These are phyloP conservation scores for Postia placenta DNA, from an alignment of 768 basidiomycete genomes.

Conservation along the genomic window DNA sequence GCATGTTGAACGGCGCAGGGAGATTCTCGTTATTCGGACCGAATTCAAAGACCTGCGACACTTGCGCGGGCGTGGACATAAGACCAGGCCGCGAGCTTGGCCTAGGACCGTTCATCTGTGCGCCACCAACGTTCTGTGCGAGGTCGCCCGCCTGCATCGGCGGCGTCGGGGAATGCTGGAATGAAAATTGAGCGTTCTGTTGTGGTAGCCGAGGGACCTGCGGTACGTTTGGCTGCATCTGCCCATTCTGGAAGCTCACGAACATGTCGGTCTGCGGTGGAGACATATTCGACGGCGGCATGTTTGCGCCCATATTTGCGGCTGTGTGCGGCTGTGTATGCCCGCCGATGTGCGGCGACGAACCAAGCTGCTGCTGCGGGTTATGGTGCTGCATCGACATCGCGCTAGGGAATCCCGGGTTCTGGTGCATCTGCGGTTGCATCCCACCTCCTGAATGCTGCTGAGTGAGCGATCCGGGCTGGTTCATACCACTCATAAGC, in stretches of 20 bases:
- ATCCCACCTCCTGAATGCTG: constrained; percentile 29
- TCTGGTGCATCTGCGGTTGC: constrained; percentile 18
- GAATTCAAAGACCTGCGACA: constrained; percentile 50
- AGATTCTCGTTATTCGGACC: constrained; percentile 8
- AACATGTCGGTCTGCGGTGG: constrained; percentile 44
- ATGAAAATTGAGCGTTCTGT: constrained; percentile 28
- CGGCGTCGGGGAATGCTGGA: constrained; percentile 33
- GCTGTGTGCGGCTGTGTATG: constrained; percentile 35
- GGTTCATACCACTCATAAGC: constrained; percentile 40
- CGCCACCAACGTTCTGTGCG: constrained; percentile 21
- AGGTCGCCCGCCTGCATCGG: constrained; percentile 42
- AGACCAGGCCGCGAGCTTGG: constrained; percentile 38
- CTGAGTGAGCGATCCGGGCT: constrained; percentile 23
- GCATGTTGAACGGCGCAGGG: constrained; percentile 4
- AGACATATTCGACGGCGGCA: constrained; percentile 30
- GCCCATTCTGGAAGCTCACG: constrained; percentile 35
- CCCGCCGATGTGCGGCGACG: constrained; percentile 37
- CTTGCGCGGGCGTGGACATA: constrained; percentile 57
- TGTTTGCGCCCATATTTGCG: constrained; percentile 20
- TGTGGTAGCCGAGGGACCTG: constrained; percentile 3
- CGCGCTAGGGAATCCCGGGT: constrained; percentile 33
- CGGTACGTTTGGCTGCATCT: constrained; percentile 8
- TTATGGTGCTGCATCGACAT: constrained; percentile 29
- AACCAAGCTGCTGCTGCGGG: constrained; percentile 32
- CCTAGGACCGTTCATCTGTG: constrained; percentile 26